These are phyloP conservation scores for Nidula niveotomentosa DNA, from an alignment of 1,284 basidiomycete genomes.

Conservation along the genomic window DNA sequence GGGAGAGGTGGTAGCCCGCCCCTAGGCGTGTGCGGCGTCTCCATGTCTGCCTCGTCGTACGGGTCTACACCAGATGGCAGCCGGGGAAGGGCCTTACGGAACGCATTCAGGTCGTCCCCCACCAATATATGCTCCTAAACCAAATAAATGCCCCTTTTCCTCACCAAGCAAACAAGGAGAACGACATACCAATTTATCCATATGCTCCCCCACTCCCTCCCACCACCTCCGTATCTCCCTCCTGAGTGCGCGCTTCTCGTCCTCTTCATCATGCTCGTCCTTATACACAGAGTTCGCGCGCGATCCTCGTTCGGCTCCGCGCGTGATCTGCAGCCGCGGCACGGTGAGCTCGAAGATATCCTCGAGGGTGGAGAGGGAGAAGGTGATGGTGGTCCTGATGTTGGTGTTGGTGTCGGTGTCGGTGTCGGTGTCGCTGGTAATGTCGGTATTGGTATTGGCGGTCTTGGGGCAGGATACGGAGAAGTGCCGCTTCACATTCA, in stretches of 20 bases:
- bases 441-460: not conserved
- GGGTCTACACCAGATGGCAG: slow-evolving; percentile 55
- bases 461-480: too few species aligned
- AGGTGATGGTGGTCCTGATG: slow-evolving; percentile 36
- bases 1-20: slow-evolving; percentile 17
- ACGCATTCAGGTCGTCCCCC: slow-evolving; percentile 21
- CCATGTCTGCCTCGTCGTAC: slow-evolving; percentile 32
- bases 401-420: not conserved
- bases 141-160: not conserved
- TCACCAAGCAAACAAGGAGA: not conserved
- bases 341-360: slow-evolving; percentile 63
- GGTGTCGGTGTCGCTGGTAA: not conserved
- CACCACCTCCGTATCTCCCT: slow-evolving; percentile 66
- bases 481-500: not conserved
- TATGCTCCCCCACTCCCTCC: slow-evolving; percentile 57
- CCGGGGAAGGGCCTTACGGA: slow-evolving; percentile 50
- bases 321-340: slow-evolving; percentile 56
- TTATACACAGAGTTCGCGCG: not conserved
- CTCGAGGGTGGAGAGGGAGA: slow-evolving; percentile 44
- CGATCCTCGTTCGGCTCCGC: slow-evolving; percentile 24
- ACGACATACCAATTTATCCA: slow-evolving; percentile 55
- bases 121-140: slow-evolving; percentile 41
- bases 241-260: slow-evolving; percentile 47
- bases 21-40: slow-evolving; percentile 13
- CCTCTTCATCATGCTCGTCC: slow-evolving; percentile 15